Conservation (phyloP, 208 protist species). For the Giardia duodenalis region DNA sequence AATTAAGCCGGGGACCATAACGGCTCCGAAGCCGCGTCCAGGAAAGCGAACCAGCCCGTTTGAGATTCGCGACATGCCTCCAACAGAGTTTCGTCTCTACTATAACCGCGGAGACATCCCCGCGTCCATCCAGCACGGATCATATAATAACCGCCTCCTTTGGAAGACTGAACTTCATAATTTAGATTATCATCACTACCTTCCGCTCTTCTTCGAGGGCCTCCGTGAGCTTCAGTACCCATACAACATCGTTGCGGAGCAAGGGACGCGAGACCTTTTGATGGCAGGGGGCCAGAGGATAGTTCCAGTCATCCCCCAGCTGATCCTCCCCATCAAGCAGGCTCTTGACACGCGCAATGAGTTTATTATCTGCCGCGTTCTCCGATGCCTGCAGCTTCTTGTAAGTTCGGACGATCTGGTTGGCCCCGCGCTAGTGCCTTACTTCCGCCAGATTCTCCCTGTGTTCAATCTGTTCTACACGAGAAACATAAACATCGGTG, state of each 20-base stretch:
- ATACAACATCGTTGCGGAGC: constrained; percentile 76
- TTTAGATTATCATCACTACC: constrained; percentile 92
- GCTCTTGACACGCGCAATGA: constrained; percentile 88
- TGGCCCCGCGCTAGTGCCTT: constrained; percentile 85
- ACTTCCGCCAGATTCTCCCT: constrained; percentile 90
- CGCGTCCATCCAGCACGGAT: constrained; percentile 73
- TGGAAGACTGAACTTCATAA: constrained; percentile 85
- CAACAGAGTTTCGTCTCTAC: constrained; percentile 28
- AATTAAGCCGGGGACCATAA: background rate
- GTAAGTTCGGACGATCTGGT: constrained; percentile 73
- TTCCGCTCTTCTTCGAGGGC: constrained; percentile 95
- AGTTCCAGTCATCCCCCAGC: constrained; percentile 84
- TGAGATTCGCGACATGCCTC: background rate
- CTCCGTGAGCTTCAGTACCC: constrained; percentile 82
- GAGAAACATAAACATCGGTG: constrained; percentile 63
- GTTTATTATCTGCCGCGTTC: constrained; percentile 68
- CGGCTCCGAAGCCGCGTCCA: background rate
- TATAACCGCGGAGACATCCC: constrained; percentile 76
- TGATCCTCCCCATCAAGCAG: constrained; percentile 91
- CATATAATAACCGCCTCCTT: constrained; percentile 62
- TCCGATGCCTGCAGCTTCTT: constrained; percentile 80
- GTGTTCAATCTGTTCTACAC: constrained; percentile 90
- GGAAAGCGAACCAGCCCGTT: background rate
- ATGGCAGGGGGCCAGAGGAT: constrained; percentile 73
- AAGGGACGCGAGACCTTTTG: constrained; percentile 76